Evolutionary conservation across 176 grass and related monocot genomes (phyloP).

Genomic region (Eragrostis nindensis): DNA sequence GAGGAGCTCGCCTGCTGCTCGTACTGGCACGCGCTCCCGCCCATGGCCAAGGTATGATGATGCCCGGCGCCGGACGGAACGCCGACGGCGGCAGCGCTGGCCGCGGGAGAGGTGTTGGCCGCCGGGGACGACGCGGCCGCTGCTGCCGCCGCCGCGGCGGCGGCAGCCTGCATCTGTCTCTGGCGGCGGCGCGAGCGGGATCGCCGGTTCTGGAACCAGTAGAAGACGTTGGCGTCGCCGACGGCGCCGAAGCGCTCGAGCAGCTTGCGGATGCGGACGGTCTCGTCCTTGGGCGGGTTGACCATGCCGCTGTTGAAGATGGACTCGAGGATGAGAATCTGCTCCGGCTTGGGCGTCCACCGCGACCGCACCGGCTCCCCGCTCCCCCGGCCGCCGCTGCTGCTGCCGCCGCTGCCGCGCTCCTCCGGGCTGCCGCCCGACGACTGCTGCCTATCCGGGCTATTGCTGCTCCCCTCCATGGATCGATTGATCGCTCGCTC

Average conservation of each 20-base stretch:
- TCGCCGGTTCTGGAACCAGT: slow-evolving; percentile 97
- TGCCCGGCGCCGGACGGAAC: not conserved
- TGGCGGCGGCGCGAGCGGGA: slow-evolving; percentile 89
- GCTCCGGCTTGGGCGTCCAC: slow-evolving; percentile 94
- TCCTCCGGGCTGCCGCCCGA: slow-evolving; percentile 52
- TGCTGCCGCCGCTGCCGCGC: slow-evolving; percentile 8
- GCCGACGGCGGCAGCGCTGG: slow-evolving; percentile 32
- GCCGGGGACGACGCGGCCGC: not conserved
- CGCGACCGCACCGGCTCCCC: slow-evolving; percentile 76
- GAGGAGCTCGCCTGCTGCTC: slow-evolving; percentile 58
- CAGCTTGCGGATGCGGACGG: slow-evolving; percentile 90
- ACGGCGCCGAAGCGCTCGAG: slow-evolving; percentile 87
- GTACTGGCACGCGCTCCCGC: slow-evolving; percentile 41
- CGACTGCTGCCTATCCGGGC: slow-evolving; percentile 45
- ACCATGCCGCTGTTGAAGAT: slow-evolving; percentile 99
- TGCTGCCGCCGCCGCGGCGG: slow-evolving; percentile 20
- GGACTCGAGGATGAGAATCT: slow-evolving; percentile 96
- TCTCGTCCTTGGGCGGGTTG: slow-evolving; percentile 92
- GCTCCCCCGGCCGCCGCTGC: slow-evolving; percentile 26
- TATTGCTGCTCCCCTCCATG: slow-evolving; percentile 44
- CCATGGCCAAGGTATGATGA: slow-evolving; percentile 43
- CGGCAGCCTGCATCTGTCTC: slow-evolving; percentile 86
- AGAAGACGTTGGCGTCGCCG: slow-evolving; percentile 96
- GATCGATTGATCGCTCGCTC: slow-evolving; percentile 1
- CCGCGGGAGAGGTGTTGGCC: slow-evolving; percentile 5